phyloP scores from a whole-genome alignment of 257 asterid species.

The Solanum lycopersicoides region DNA sequence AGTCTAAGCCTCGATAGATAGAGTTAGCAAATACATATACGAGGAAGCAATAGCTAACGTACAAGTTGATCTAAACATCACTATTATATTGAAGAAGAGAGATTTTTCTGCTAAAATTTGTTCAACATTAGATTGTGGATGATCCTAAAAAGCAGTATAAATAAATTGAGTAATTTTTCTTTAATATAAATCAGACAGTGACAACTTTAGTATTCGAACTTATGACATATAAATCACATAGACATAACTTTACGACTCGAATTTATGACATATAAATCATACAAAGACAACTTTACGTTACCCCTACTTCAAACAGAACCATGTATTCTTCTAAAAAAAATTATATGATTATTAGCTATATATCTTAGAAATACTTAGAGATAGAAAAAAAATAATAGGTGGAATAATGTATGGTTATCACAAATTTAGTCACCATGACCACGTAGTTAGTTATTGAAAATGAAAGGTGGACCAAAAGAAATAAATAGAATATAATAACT shows the following conservation, averaged over 20 bases:
- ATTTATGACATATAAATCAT: not conserved
- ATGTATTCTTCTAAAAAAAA: not conserved
- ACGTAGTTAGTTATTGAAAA: not conserved
- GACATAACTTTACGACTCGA: not conserved
- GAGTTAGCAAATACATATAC: not conserved
- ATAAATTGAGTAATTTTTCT: not conserved
- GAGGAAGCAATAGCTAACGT: not conserved
- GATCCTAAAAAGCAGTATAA: not conserved
- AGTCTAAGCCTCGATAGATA: not conserved
- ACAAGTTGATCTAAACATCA: not conserved
- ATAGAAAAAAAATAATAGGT: not conserved
- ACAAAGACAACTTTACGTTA: not conserved
- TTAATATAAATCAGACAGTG: too few relatives aligned
- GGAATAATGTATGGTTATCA: not conserved
- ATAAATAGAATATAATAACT: not conserved
- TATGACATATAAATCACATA: too few relatives aligned
- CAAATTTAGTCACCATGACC: not conserved
- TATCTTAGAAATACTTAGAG: not conserved
- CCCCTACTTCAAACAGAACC: too few relatives aligned
- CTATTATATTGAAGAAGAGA: not conserved
- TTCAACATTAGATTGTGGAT: not conserved
- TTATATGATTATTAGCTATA: not conserved
- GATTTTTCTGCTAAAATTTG: not conserved
- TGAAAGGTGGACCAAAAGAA: not conserved
- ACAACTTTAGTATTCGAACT: not conserved